phyloP scores from a whole-genome alignment of 768 basidiomycete species.

The Boletus subcaerulescens region DNA sequence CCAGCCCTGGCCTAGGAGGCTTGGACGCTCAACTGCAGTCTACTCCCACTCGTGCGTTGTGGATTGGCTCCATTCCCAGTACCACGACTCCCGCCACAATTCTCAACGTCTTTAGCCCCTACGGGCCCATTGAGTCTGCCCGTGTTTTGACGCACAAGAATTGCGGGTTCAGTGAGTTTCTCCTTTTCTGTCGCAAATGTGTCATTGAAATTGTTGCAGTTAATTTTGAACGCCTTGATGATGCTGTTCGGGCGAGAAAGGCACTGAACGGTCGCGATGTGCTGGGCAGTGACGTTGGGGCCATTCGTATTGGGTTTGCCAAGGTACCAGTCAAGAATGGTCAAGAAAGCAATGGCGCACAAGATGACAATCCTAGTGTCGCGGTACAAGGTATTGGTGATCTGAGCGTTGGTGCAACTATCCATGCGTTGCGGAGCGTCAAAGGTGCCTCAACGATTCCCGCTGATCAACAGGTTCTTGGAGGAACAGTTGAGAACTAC shows the following conservation, averaged over 20 bases:
- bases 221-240: conserved; percentile 96
- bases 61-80: conserved; percentile 97
- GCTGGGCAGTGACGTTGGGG: conserved; percentile 92
- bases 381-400: conserved; percentile 82
- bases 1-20: conserved; percentile 55
- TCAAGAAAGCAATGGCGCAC: conserved; percentile 54
- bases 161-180: conserved; percentile 78
- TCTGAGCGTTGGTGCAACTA: conserved; percentile 82
- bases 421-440: conserved; percentile 80
- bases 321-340: conserved; percentile 92
- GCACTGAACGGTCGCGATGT: conserved; percentile 95
- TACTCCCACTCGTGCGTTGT: conserved; percentile 90
- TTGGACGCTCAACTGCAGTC: conserved; percentile 87
- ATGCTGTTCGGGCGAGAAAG: conserved; percentile 93
- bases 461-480: conserved; percentile 89
- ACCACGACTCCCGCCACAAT: conserved; percentile 94
- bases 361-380: conserved; percentile 62
- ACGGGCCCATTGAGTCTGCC: conserved; percentile 96
- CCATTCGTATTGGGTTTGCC: conserved; percentile 95
- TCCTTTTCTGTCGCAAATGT: background rate
- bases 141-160: conserved; percentile 96
- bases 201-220: conserved; percentile 41
- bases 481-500: conserved; percentile 92
- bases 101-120: conserved; percentile 94
- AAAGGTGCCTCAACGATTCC: conserved; percentile 92